Evolutionary conservation across 2,329 filamentous ascomycete species (phyloP), one percentile per base, ranked within the genome.

Genomic region (Zarea fungicola): DNA sequence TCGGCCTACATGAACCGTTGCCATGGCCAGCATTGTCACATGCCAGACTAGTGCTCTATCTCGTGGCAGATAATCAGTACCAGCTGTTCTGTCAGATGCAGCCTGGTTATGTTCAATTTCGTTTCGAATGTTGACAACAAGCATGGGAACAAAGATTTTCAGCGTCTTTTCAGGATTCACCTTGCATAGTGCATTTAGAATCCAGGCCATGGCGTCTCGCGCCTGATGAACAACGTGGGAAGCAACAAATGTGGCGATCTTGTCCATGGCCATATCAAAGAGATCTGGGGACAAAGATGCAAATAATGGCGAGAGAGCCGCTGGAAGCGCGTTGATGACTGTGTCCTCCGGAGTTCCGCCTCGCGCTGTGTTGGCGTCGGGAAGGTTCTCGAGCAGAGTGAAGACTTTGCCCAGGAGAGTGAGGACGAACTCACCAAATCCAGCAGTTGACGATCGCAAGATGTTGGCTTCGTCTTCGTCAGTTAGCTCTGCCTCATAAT

Each of bases 71-170:
- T 97, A 90, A 65, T 99, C 93, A 1, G 87, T 88, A 18, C 93
- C 93, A 48, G 89, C 95, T 49, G 90, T 97, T 58, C 93, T 81
- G 50, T 95, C 95, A 2, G 92, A 97, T 2, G 92, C 95, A 18
- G 93, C 93, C 42, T 92, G 89, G 63, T 97, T 99, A 65, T 92
- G 89, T 61, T 96, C 91, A 56, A 99, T 99, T 66, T 99, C 93
- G 52, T 89, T 95, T 54, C 91, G 87, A 56, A 99, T 99, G 49
- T 89, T 91, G 63, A 88, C 80, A 43, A 95, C 86, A 46, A 97
- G 76, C 73, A 96, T 89, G 1, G 93, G 93, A 26, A 99, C 78
- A 48, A 99, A 87, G 13, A 89, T 82, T 63, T 91, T 93, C 43
- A 99, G 75, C 1, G 93, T 90, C 71, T 96, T 96, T 63, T 92